phyloP scores from a whole-genome alignment of 805 yeast genomes.

The Teunomyces atbi region DNA sequence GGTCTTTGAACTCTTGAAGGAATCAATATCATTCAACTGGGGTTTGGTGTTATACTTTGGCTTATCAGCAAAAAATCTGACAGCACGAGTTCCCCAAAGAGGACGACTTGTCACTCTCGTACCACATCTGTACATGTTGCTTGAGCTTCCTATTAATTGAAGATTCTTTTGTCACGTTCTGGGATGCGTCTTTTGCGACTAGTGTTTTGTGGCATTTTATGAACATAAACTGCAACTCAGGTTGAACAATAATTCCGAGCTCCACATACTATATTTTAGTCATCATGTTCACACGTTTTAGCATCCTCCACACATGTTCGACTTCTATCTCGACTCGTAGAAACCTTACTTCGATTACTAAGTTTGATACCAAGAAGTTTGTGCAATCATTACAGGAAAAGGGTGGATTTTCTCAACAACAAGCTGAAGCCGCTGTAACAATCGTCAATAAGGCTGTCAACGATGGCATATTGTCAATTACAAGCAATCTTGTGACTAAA shows the following conservation, averaged over 20 bases:
- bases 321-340: neutral
- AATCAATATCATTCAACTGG: slow-evolving; percentile 23
- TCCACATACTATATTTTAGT: neutral
- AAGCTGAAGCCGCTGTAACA: slow-evolving; percentile 75
- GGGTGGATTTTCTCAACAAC: slow-evolving; percentile 68
- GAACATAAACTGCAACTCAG: neutral
- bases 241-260: neutral
- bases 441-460: slow-evolving; percentile 73
- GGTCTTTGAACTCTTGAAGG: slow-evolving; percentile 36
- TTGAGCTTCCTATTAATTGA: neutral
- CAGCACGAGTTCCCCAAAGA: neutral
- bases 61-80: slow-evolving; percentile 1
- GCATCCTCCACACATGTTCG: neutral
- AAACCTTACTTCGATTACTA: slow-evolving; percentile 28
- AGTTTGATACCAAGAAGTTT: slow-evolving; percentile 76
- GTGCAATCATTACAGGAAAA: slow-evolving; percentile 62
- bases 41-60: slow-evolving; percentile 1
- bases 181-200: slow-evolving; percentile 1
- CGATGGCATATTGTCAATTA: slow-evolving; percentile 74
- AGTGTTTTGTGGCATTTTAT: neutral
- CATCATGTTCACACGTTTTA: neutral
- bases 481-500: slow-evolving; percentile 77
- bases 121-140: neutral
- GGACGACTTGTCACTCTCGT: neutral
- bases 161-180: neutral